Percentiles rank a stretch among this genome's conserved stretches.
Conservation (phyloP, 2,329 filamentous ascomycete genomes). For the Colletotrichum spinosum region DNA sequence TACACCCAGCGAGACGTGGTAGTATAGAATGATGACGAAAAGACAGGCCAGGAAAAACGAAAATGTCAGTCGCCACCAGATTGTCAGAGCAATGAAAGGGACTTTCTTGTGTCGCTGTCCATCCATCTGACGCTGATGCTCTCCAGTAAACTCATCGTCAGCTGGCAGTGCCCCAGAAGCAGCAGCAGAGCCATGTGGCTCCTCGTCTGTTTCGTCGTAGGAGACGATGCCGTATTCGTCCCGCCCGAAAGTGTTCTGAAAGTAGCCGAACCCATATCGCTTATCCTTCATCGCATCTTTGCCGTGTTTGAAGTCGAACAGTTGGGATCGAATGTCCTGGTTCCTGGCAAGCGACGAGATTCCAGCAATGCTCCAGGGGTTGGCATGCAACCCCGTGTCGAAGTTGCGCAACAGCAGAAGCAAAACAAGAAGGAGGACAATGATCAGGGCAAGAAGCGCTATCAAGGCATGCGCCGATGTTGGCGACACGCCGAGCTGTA, state of each 20-base stretch:
- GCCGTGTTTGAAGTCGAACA: constrained; percentile 40
- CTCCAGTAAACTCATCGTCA: constrained; percentile 10
- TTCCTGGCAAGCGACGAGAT: constrained; percentile 50
- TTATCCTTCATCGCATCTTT: constrained; percentile 40
- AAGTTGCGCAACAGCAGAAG: constrained; percentile 45
- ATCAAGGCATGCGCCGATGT: constrained; percentile 46
- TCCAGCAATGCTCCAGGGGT: constrained; percentile 55
- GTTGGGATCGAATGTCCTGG: constrained; percentile 42
- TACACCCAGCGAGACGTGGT: constrained; percentile 44
- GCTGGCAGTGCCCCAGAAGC: not conserved
- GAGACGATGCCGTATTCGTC: constrained; percentile 49
- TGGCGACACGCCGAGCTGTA: constrained; percentile 49
- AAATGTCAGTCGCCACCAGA: constrained; percentile 49
- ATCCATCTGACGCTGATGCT: not conserved
- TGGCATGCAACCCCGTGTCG: constrained; percentile 51
- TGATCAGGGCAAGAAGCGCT: constrained; percentile 45
- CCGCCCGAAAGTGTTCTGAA: constrained; percentile 38
- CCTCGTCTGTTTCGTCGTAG: constrained; percentile 42
- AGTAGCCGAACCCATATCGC: constrained; percentile 46
- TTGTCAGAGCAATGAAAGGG: constrained; percentile 51
- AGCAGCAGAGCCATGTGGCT: constrained; percentile 31
- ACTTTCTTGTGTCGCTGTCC: constrained; percentile 28
- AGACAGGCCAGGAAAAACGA: constrained; percentile 47
- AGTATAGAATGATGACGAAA: constrained; percentile 53
- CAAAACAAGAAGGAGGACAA: constrained; percentile 47